Evolutionary conservation across 2,329 filamentous ascomycete genomes (phyloP), one percentile per base, ranked within the genome.

Genomic region (Xylaria multiplex): DNA sequence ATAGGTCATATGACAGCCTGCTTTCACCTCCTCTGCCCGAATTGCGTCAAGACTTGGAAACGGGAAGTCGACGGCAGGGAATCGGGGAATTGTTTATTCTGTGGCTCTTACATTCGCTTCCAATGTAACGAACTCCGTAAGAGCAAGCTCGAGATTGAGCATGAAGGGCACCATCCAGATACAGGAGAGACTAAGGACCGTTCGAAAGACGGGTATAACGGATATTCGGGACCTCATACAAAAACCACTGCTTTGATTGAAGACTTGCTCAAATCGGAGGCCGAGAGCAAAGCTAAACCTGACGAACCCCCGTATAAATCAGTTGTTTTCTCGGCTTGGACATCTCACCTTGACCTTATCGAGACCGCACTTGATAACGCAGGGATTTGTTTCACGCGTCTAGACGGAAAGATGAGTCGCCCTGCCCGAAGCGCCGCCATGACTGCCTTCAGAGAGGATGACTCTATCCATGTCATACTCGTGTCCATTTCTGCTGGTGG

Each of bases 271-370:
- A 82, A 84, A 57, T 88, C 88, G 58, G 87, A 88, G 64, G 82
- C 83, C 0, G 87, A 90, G 75, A 92, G 88, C 66, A 84, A 85
- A 43, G 81, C 80, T 0, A 82, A 87, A 9, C 87, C 88, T 0
- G 80, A 86, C 11, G 88, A 94, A 74, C 86, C 88, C 0, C 94
- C 94, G 0, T 91, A 93, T 79, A 98, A 97, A 78, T 96, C 93
- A 30, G 93, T 99, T 14, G 89, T 99, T 6, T 98, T 98, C 79
- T 97, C 93, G 0, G 90, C 90, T n/a, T 98, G 96, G 94, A 98
- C 96, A 0, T 90, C 91, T 0, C 94, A 98, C 76, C 87, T 99
- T 16, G 94, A 98, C 77, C 86, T 99, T 22, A 97, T 99, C 71
- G 89, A 96, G 75, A 84, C 93, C 56, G 95, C 94, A 0, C 85